These are phyloP conservation scores for Melanopsichium pennsylvanicum DNA, from an alignment of 1,284 basidiomycete species.

Conservation along the genomic window DNA sequence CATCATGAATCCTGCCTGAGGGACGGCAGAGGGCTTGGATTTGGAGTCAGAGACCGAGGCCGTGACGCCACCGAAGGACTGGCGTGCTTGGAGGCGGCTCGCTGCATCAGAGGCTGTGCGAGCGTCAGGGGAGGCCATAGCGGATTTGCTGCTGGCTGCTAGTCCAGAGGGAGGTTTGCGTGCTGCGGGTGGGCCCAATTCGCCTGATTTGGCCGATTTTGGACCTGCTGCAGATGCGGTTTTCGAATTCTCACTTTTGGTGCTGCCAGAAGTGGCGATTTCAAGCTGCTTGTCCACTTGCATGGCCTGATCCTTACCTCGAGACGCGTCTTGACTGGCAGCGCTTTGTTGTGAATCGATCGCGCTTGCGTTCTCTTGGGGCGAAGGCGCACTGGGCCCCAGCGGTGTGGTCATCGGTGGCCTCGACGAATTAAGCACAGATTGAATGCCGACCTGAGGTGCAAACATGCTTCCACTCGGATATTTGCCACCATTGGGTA, in stretches of 20 bases:
- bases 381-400: conserved; percentile 5
- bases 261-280: background rate
- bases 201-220: background rate
- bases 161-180: background rate
- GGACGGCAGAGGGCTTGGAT: conserved; percentile 53
- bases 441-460: conserved; percentile 54
- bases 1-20: conserved; percentile 63
- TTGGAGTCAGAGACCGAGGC: conserved; percentile 25
- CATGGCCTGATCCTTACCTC: background rate
- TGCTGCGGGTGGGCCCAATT: background rate
- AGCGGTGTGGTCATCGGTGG: conserved; percentile 52
- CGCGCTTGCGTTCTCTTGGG: background rate
- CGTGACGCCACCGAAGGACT: conserved; percentile 24
- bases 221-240: background rate
- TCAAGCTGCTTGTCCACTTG: background rate
- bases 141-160: conserved; percentile 1
- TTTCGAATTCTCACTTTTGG: background rate
- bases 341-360: background rate
- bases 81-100: conserved; percentile 6
- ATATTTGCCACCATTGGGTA: conserved; percentile 22
- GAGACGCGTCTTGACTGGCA: background rate
- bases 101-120: conserved; percentile 10
- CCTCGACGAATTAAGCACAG: conserved; percentile 31
- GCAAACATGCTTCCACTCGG: conserved; percentile 52
- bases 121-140: conserved; percentile 12